Percentiles rank a stretch among this genome's conserved stretches.
These are phyloP conservation scores for Elsinoe arachidis DNA, from an alignment of 2,329 filamentous ascomycete genomes.

Conservation along the genomic window DNA sequence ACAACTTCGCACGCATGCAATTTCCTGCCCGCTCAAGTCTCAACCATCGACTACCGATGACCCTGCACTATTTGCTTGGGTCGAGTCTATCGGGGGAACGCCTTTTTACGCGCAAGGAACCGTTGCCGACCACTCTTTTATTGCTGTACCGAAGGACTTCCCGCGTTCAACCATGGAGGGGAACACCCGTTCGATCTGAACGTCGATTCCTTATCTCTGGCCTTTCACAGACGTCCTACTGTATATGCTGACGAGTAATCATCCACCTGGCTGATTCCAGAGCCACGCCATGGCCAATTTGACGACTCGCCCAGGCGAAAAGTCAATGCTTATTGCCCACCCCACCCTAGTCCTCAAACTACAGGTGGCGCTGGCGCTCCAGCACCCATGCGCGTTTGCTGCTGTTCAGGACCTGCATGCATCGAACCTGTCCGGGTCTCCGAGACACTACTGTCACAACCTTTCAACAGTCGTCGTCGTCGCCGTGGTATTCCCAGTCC, in stretches of 20 bases:
- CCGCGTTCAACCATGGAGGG: not conserved
- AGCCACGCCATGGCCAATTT: not conserved
- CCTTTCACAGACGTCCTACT: not conserved
- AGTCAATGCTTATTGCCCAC: not conserved
- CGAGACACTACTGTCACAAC: not conserved
- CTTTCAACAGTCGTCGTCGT: not conserved
- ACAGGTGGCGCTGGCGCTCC: not conserved
- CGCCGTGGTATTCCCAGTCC: not conserved
- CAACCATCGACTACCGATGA: not conserved
- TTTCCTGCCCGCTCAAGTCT: not conserved
- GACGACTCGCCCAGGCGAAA: not conserved
- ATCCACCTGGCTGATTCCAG: not conserved
- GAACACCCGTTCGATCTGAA: not conserved
- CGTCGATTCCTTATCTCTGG: not conserved
- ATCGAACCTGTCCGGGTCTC: no score
- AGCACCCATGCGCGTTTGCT: not conserved
- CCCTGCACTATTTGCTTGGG: not conserved
- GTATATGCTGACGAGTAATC: no score
- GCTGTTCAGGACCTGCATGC: not conserved
- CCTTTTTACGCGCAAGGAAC: not conserved
- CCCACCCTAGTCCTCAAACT: constrained; percentile 1
- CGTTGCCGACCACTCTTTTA: not conserved
- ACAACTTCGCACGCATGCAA: not conserved
- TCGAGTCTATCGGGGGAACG: not conserved
- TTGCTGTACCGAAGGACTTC: not conserved